Percentiles rank a stretch among this genome's conserved stretches.
phyloP scores from a whole-genome alignment of 2,329 filamentous ascomycete species.

The Colletotrichum tropicicola region DNA sequence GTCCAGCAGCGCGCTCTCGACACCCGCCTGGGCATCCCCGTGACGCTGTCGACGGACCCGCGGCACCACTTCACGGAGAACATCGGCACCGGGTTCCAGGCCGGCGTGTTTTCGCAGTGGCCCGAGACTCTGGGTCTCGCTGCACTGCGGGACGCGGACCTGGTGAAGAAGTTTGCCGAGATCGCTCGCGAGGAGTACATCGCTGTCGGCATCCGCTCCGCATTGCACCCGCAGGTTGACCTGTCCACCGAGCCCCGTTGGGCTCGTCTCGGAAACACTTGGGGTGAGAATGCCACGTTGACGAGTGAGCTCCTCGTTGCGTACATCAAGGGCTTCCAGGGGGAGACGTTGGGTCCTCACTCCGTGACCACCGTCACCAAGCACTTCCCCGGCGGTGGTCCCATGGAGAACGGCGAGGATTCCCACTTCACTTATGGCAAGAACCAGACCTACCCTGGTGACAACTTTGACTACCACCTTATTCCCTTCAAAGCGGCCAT shows the following conservation, averaged over 20 bases:
- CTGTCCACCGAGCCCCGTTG: slow-evolving; percentile 60
- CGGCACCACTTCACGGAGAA: slow-evolving; percentile 54
- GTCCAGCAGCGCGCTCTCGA: slow-evolving; percentile 52
- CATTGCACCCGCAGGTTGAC: slow-evolving; percentile 61
- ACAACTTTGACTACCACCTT: slow-evolving; percentile 59
- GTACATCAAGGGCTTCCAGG: slow-evolving; percentile 59
- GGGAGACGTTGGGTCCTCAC: slow-evolving; percentile 48
- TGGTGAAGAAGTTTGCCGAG: slow-evolving; percentile 57
- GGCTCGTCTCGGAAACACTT: slow-evolving; percentile 54
- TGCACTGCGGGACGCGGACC: slow-evolving; percentile 52
- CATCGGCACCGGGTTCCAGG: slow-evolving; percentile 50
- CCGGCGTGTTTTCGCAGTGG: slow-evolving; percentile 58
- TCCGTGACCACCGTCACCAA: slow-evolving; percentile 60
- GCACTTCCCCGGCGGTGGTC: slow-evolving; percentile 62
- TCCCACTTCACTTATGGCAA: slow-evolving; percentile 62
- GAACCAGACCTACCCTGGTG: slow-evolving; percentile 58
- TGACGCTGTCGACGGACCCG: slow-evolving; percentile 58
- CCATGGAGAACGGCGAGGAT: slow-evolving; percentile 58
- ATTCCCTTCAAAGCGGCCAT: slow-evolving; percentile 60
- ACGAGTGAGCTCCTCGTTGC: slow-evolving; percentile 46
- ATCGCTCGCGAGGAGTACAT: slow-evolving; percentile 57
- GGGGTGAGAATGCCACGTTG: slow-evolving; percentile 58
- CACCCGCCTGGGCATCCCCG: slow-evolving; percentile 57
- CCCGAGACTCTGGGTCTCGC: slow-evolving; percentile 60
- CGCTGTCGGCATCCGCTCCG: slow-evolving; percentile 51